These are phyloP conservation scores for Simplicillium aogashimaense DNA, from an alignment of 2,329 filamentous ascomycete genomes.

Conservation along the genomic window DNA sequence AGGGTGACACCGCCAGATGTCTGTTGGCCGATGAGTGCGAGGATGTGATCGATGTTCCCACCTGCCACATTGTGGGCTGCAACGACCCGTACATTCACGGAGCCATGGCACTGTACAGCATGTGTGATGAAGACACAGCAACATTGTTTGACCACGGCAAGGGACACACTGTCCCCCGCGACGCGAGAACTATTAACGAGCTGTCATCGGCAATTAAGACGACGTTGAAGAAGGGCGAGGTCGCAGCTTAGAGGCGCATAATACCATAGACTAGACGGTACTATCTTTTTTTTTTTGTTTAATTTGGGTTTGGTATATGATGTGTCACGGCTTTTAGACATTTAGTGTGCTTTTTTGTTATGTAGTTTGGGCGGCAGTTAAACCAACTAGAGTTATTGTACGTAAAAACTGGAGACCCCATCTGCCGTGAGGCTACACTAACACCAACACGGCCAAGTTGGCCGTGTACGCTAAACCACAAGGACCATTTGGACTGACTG, in stretches of 20 bases:
- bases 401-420: too few species aligned
- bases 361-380: too few species aligned
- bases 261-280: neutral
- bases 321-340: too few species aligned
- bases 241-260: neutral
- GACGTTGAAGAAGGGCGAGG: constrained; percentile 18
- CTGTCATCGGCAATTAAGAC: constrained; percentile 25
- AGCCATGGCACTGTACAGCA: constrained; percentile 49
- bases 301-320: too few species aligned
- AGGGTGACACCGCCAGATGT: constrained; percentile 24
- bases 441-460: too few species aligned
- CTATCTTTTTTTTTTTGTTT: too few species aligned
- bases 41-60: constrained; percentile 38
- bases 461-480: too few species aligned
- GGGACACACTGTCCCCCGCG: constrained; percentile 51
- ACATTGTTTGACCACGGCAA: constrained; percentile 56
- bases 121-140: constrained; percentile 49
- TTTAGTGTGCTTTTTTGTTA: too few species aligned
- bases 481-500: too few species aligned
- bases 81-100: constrained; percentile 52
- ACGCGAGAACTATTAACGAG: constrained; percentile 36
- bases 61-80: constrained; percentile 42
- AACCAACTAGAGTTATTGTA: too few species aligned
- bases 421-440: too few species aligned
- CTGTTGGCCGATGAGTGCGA: constrained; percentile 39